These are phyloP conservation scores for Eragrostis nindensis DNA, from an alignment of 176 grass and related monocot species.

Conservation along the genomic window DNA sequence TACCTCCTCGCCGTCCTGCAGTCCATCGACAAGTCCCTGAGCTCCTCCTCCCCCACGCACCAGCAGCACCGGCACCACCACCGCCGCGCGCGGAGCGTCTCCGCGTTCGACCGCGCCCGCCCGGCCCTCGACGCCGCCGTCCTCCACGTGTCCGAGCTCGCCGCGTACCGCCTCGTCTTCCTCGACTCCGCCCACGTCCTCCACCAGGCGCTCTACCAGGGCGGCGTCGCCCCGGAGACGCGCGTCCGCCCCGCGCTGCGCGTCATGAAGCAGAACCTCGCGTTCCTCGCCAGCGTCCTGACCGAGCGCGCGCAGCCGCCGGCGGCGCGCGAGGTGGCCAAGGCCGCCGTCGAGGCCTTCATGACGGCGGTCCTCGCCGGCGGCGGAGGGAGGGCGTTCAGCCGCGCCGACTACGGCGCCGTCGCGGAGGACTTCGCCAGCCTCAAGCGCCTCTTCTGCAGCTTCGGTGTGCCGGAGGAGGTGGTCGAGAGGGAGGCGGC, in stretches of 20 bases:
- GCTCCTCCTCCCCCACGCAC: background rate
- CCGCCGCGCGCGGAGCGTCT: background rate
- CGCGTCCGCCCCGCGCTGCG: conserved; percentile 46
- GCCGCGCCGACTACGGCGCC: conserved; percentile 19
- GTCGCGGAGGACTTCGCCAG: conserved; percentile 57
- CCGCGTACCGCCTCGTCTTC: conserved; percentile 71
- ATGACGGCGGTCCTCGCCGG: conserved; percentile 59
- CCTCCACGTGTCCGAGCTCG: conserved; percentile 58
- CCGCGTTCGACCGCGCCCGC: conserved; percentile 50
- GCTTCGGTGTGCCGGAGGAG: conserved; percentile 51
- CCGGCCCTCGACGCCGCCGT: conserved; percentile 42
- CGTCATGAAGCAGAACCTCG: conserved; percentile 58
- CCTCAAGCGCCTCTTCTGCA: conserved; percentile 58
- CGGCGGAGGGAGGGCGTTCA: conserved; percentile 47
- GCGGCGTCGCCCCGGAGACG: conserved; percentile 4
- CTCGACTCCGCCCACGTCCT: conserved; percentile 53
- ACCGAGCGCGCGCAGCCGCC: conserved; percentile 49
- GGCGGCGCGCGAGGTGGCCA: conserved; percentile 49
- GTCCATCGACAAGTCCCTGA: conserved; percentile 53
- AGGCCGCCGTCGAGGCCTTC: conserved; percentile 60
- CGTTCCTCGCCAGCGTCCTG: conserved; percentile 50
- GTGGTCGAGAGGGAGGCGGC: conserved; percentile 46
- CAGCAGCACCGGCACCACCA: background rate
- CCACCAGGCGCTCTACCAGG: conserved; percentile 59
- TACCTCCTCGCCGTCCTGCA: conserved; percentile 59